Conservation (phyloP, 2,329 filamentous ascomycete genomes). For the Monosporascus sp. region DNA sequence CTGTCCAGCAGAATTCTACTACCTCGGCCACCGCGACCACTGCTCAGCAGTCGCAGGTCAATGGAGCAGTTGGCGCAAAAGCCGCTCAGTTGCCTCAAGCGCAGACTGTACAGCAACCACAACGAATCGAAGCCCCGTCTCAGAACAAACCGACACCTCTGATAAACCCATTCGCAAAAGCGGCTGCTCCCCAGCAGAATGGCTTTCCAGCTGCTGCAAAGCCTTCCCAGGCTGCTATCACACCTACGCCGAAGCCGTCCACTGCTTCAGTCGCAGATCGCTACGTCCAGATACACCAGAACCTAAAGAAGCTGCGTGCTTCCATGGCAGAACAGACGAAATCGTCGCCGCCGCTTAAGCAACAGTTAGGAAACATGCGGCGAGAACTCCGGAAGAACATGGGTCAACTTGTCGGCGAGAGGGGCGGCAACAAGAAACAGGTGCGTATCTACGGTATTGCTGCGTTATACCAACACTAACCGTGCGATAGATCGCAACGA, state of each 20-base stretch:
- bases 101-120: conserved; percentile 1
- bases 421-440: conserved; percentile 53
- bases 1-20: neutral
- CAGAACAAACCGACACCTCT: conserved; percentile 7
- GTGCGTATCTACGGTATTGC: conserved; percentile 32
- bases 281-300: conserved; percentile 57
- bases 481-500: conserved; percentile 36
- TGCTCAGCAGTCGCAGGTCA: conserved; percentile 7
- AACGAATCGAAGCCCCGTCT: conserved; percentile 1
- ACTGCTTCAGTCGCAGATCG: conserved; percentile 29
- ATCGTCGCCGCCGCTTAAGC: conserved; percentile 53
- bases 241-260: conserved; percentile 9
- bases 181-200: conserved; percentile 12
- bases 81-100: conserved; percentile 2
- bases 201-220: conserved; percentile 5
- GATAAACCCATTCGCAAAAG: conserved; percentile 1
- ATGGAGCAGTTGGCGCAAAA: conserved; percentile 11
- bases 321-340: conserved; percentile 49
- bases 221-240: conserved; percentile 1
- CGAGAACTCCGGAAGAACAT: conserved; percentile 66
- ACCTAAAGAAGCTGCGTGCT: conserved; percentile 53
- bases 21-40: conserved; percentile 2
- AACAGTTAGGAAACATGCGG: conserved; percentile 64
- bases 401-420: conserved; percentile 66
- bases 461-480: neutral